Conservation (phyloP, 1,284 basidiomycete species). For the Ceratobasidium sp. region DNA sequence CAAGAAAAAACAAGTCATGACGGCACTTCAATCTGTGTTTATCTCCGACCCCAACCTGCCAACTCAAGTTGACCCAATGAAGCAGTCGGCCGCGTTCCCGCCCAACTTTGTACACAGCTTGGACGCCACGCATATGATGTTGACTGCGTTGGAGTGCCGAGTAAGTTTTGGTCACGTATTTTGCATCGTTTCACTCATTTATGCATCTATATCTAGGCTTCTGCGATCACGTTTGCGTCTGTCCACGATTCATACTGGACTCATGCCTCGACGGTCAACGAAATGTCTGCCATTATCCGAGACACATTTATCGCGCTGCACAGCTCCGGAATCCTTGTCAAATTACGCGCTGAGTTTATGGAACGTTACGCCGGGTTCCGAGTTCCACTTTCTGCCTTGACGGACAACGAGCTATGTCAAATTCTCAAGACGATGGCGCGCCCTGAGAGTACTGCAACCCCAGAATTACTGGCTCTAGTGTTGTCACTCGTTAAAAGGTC, state of each 20-base stretch:
- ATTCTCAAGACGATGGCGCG: constrained; percentile 32
- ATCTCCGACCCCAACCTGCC: constrained; percentile 90
- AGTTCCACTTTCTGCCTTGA: constrained; percentile 74
- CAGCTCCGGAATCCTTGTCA: constrained; percentile 83
- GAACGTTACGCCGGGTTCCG: constrained; percentile 83
- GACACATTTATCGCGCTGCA: constrained; percentile 96
- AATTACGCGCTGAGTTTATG: constrained; percentile 77
- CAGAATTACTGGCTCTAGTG: constrained; percentile 51
- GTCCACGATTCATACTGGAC: constrained; percentile 99
- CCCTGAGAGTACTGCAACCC: constrained; percentile 56
- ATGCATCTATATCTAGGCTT: constrained; percentile 63
- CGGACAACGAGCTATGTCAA: constrained; percentile 54
- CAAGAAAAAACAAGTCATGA: constrained; percentile 82
- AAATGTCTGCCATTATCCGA: constrained; percentile 91
- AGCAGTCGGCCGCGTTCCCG: constrained; percentile 97
- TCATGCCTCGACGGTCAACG: constrained; percentile 89
- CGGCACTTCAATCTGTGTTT: constrained; percentile 91
- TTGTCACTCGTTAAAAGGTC: constrained; percentile 29
- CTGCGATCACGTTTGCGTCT: constrained; percentile 87
- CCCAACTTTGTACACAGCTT: constrained; percentile 99
- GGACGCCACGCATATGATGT: constrained; percentile 99
- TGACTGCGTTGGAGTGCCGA: constrained; percentile 93
- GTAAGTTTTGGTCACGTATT: constrained; percentile 62
- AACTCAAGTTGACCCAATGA: constrained; percentile 81
- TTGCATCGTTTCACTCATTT: neutral